A percentile compares a stretch with the other conserved stretches of the same genome.
phyloP scores from a whole-genome alignment of 257 asterid genomes.

The Penstemon barbatus region DNA sequence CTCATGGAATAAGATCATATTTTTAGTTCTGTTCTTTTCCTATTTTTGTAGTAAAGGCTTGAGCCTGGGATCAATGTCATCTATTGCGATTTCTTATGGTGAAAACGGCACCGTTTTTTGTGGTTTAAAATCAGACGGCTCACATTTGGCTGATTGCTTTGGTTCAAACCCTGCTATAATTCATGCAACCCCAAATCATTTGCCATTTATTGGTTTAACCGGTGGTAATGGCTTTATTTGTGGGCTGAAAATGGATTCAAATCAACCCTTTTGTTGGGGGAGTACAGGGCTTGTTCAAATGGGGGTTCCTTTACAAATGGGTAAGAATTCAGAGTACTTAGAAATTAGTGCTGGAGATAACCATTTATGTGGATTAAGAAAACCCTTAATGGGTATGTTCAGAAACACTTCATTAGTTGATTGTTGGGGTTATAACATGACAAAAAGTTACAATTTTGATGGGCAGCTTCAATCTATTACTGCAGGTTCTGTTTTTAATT shows the following conservation, averaged over 20 bases:
- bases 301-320: slow-evolving; percentile 59
- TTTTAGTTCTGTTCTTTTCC: slow-evolving; percentile 33
- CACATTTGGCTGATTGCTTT: slow-evolving; percentile 67
- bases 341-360: slow-evolving; percentile 92
- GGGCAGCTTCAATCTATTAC: slow-evolving; percentile 84
- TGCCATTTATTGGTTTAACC: slow-evolving; percentile 61
- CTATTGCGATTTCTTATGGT: slow-evolving; percentile 84
- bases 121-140: slow-evolving; percentile 79
- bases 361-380: slow-evolving; percentile 81
- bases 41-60: slow-evolving; percentile 40
- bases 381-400: slow-evolving; percentile 63
- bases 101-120: slow-evolving; percentile 84
- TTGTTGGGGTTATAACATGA: slow-evolving; percentile 97
- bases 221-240: slow-evolving; percentile 86
- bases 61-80: slow-evolving; percentile 88
- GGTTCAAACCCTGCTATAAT: slow-evolving; percentile 69
- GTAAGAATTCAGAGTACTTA: slow-evolving; percentile 51
- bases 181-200: slow-evolving; percentile 58
- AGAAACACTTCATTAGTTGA: slow-evolving; percentile 72
- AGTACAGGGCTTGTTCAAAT: slow-evolving; percentile 56
- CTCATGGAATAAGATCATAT: slow-evolving; percentile 21
- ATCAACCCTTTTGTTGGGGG: slow-evolving; percentile 91
- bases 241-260: slow-evolving; percentile 59
- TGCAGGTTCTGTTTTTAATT: slow-evolving; percentile 85
- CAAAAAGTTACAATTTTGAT: slow-evolving; percentile 53